Evolutionary conservation across 2,329 filamentous ascomycete species (phyloP).

Genomic region (Alternaria ethzedia): DNA sequence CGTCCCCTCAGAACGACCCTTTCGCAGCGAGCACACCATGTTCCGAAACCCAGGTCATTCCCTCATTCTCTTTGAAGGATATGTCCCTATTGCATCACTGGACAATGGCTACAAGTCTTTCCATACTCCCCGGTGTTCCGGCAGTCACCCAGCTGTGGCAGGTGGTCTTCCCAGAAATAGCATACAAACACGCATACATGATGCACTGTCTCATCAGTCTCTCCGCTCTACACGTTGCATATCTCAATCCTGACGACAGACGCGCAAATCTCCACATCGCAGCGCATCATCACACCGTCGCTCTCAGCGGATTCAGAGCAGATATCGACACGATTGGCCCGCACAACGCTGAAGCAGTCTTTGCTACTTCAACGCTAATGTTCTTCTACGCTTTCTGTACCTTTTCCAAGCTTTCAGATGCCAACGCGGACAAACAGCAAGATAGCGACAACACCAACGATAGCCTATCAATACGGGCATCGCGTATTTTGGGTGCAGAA

Average conservation of each 20-base stretch:
- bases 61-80: conserved; percentile 17
- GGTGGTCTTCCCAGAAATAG: conserved; percentile 17
- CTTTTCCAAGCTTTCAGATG: conserved; percentile 22
- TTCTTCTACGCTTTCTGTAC: conserved; percentile 28
- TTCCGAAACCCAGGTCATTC: neutral
- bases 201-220: conserved; percentile 27
- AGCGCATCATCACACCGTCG: conserved; percentile 16
- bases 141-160: conserved; percentile 18
- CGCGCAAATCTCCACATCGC: conserved; percentile 3
- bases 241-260: conserved; percentile 12
- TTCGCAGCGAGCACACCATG: conserved; percentile 1
- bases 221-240: conserved; percentile 22
- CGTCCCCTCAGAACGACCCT: neutral
- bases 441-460: neutral
- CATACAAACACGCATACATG: conserved; percentile 17
- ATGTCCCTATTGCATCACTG: conserved; percentile 29
- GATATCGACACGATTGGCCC: conserved; percentile 5
- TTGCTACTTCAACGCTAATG: conserved; percentile 16
- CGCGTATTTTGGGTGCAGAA: conserved; percentile 23
- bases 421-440: neutral
- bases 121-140: conserved; percentile 9
- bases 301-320: conserved; percentile 19
- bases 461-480: conserved; percentile 1
- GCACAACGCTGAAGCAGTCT: conserved; percentile 18
- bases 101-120: conserved; percentile 18